A percentile compares a stretch with the other conserved stretches of the same genome.
Evolutionary conservation across 768 basidiomycete genomes (phyloP).

Genomic region (Russula earlei): DNA sequence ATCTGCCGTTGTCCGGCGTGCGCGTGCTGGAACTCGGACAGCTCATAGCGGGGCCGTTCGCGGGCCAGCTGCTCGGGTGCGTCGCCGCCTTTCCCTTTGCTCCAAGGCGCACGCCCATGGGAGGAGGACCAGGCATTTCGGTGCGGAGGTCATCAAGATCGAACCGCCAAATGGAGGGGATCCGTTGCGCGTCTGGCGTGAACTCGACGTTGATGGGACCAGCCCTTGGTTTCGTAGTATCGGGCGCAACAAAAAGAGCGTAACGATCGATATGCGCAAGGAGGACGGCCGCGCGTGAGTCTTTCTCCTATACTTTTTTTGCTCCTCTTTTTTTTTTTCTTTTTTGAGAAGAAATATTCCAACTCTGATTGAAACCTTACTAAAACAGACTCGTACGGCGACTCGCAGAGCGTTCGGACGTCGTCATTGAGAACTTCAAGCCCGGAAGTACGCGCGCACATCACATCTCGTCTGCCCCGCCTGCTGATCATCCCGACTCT

Average conservation of each 20-base stretch:
- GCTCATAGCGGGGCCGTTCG: constrained; percentile 64
- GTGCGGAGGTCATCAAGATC: constrained; percentile 65
- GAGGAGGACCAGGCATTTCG: neutral
- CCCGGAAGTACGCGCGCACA: constrained; percentile 55
- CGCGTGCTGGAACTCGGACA: constrained; percentile 64
- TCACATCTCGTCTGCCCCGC: neutral
- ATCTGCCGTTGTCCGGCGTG: constrained; percentile 37
- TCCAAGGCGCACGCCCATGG: neutral
- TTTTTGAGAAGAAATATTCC: neutral
- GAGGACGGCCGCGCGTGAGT: constrained; percentile 44
- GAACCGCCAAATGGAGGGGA: constrained; percentile 57
- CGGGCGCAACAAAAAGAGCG: constrained; percentile 65
- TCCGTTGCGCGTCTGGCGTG: constrained; percentile 61
- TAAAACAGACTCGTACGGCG: constrained; percentile 44
- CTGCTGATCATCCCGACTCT: neutral
- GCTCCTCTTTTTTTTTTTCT: neutral
- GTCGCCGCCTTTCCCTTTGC: neutral
- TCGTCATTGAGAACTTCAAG: constrained; percentile 64
- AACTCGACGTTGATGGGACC: constrained; percentile 58
- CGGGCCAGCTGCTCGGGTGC: constrained; percentile 62
- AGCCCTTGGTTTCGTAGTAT: constrained; percentile 71
- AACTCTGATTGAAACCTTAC: neutral
- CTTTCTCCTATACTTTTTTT: too few species aligned
- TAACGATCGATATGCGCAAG: constrained; percentile 54
- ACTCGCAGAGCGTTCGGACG: constrained; percentile 55